These are phyloP conservation scores for Fomitopsis pulvina DNA, from an alignment of 768 basidiomycete species.

Conservation along the genomic window DNA sequence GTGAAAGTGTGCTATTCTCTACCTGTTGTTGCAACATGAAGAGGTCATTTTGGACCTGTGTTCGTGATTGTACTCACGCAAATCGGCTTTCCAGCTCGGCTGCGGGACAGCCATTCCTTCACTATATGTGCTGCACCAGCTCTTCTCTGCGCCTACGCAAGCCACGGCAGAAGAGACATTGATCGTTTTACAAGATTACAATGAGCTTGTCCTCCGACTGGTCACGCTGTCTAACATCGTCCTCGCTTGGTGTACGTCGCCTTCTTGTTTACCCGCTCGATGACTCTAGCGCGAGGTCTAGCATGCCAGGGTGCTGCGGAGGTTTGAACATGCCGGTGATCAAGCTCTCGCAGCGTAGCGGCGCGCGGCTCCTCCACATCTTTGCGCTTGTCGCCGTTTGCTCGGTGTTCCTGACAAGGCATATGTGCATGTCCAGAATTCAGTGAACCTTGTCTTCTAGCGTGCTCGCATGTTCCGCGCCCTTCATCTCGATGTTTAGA, in stretches of 20 bases:
- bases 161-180: slow-evolving; percentile 31
- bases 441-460: no score
- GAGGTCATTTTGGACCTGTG: no score
- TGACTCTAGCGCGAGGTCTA: background rate
- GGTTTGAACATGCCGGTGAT: background rate
- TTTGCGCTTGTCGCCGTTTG: no score
- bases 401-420: no score
- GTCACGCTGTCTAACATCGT: slow-evolving; percentile 76
- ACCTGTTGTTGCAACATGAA: background rate
- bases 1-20: background rate
- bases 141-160: slow-evolving; percentile 38
- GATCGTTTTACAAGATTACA: slow-evolving; percentile 90
- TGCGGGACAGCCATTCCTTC: slow-evolving; percentile 91
- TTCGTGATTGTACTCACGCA: background rate
- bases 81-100: slow-evolving; percentile 56
- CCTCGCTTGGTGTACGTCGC: slow-evolving; percentile 71
- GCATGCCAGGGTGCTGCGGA: background rate
- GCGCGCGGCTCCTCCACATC: no score
- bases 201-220: slow-evolving; percentile 69
- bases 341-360: no score
- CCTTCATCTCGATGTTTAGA: background rate
- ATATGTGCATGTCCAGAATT: no score
- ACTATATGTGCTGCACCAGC: slow-evolving; percentile 56
- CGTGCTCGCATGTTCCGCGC: no score
- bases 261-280: background rate